These are phyloP conservation scores for Achaetomium macrosporum DNA, from an alignment of 2,329 filamentous ascomycete genomes.

Conservation along the genomic window DNA sequence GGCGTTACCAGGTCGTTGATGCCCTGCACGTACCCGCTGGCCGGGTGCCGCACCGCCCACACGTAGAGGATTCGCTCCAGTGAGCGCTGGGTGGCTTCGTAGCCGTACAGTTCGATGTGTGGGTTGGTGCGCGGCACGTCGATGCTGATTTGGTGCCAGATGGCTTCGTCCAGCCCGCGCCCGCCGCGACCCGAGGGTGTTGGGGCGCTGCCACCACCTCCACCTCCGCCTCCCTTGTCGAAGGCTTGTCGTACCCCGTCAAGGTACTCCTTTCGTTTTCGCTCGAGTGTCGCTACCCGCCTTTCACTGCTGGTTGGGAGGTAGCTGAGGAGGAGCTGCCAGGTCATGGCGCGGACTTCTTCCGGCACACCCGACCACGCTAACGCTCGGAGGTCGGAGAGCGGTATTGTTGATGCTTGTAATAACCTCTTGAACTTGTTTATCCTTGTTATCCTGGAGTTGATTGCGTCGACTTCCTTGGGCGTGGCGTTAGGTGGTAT, in stretches of 20 bases:
- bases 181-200: constrained; percentile 9
- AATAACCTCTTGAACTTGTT: constrained; percentile 98
- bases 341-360: constrained; percentile 97
- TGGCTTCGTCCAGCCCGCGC: constrained; percentile 79
- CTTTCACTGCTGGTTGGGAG: constrained; percentile 94
- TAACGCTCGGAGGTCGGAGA: constrained; percentile 74
- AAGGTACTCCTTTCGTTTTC: constrained; percentile 93
- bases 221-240: constrained; percentile 52
- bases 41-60: constrained; percentile 95
- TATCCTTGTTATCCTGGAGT: constrained; percentile 83
- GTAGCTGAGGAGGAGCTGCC: constrained; percentile 92
- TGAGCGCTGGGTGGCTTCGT: constrained; percentile 91
- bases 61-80: constrained; percentile 93
- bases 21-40: constrained; percentile 95
- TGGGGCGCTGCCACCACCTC: constrained; percentile 18
- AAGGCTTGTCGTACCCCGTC: constrained; percentile 78
- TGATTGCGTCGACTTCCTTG: constrained; percentile 82
- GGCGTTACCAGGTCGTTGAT: constrained; percentile 98
- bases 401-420: constrained; percentile 81
- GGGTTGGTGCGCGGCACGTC: constrained; percentile 95
- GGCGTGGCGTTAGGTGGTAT: constrained; percentile 65
- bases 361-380: constrained; percentile 94
- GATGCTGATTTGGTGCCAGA: constrained; percentile 99
- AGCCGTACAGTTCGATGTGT: constrained; percentile 89
- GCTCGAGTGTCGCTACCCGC: constrained; percentile 79